Evolutionary conservation across 352 stramenopile genomes (phyloP).

Genomic region (Globisporangium barbulae): DNA sequence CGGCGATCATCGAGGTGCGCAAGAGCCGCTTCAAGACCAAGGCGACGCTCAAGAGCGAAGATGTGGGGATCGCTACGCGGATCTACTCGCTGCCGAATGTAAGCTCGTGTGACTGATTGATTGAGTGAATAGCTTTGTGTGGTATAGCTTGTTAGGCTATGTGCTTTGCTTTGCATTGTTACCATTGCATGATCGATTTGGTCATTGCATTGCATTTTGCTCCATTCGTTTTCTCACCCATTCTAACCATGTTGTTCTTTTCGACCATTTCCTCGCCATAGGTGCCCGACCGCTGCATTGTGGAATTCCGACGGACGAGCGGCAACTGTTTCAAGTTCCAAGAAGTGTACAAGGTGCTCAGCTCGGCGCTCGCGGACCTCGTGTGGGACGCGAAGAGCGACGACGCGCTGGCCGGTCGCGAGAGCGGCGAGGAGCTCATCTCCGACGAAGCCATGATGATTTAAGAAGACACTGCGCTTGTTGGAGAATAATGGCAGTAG

Average conservation of each 20-base stretch:
- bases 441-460: slow-evolving; percentile 85
- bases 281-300: slow-evolving; percentile 48
- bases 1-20: slow-evolving; percentile 44
- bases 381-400: slow-evolving; percentile 44
- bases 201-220: neutral
- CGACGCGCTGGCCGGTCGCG: slow-evolving; percentile 22
- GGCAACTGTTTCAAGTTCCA: slow-evolving; percentile 73
- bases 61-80: slow-evolving; percentile 51
- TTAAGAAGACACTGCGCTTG: slow-evolving; percentile 21
- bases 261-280: slow-evolving; percentile 14
- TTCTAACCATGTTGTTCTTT: neutral
- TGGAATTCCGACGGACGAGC: slow-evolving; percentile 72
- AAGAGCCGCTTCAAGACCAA: slow-evolving; percentile 78
- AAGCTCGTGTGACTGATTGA: slow-evolving; percentile 33
- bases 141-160: slow-evolving; percentile 8
- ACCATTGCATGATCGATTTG: neutral
- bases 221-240: slow-evolving; percentile 3
- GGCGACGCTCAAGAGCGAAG: slow-evolving; percentile 49
- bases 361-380: slow-evolving; percentile 42
- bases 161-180: slow-evolving; percentile 9
- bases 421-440: slow-evolving; percentile 63
- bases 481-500: neutral
- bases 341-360: slow-evolving; percentile 68
- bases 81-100: slow-evolving; percentile 75
- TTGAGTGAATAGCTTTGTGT: slow-evolving; percentile 17